Conservation (phyloP, 192 early-diverging fungal genomes). For the Backusella morwellensis region DNA sequence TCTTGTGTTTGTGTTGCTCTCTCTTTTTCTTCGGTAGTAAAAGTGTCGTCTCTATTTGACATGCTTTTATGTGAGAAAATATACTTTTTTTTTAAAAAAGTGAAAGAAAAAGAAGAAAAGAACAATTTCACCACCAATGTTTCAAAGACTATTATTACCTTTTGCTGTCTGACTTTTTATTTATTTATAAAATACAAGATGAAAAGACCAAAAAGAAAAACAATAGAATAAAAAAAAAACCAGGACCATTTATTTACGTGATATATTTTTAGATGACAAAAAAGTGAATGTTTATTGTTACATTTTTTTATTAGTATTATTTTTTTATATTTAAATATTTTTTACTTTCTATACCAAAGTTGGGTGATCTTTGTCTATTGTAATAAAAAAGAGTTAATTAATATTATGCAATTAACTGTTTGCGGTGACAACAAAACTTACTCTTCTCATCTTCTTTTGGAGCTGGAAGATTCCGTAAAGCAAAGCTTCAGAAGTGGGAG, state of each 20-base stretch:
- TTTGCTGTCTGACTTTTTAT: background rate
- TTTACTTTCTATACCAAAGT: slow-evolving; percentile 80
- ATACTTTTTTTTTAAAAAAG: background rate
- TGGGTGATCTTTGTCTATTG: slow-evolving; percentile 57
- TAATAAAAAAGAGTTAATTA: background rate
- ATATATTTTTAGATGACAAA: background rate
- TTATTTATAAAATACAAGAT: background rate
- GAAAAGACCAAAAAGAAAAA: background rate
- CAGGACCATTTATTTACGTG: background rate
- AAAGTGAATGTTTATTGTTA: background rate
- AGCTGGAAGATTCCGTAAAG: slow-evolving; percentile 96
- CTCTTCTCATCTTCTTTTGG: slow-evolving; percentile 97
- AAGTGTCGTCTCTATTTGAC: background rate
- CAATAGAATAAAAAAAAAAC: background rate
- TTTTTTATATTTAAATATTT: background rate
- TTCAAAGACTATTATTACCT: background rate
- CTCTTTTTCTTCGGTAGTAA: background rate
- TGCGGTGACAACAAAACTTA: slow-evolving; percentile 12
- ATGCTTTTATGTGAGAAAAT: background rate
- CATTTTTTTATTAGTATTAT: slow-evolving; percentile 29
- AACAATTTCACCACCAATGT: background rate
- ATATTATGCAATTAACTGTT: no score
- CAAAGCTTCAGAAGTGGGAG: slow-evolving; percentile 95
- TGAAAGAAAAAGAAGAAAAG: background rate
- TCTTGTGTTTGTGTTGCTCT: background rate